phyloP scores from a whole-genome alignment of 768 basidiomycete species.

The Rickenella mellea region DNA sequence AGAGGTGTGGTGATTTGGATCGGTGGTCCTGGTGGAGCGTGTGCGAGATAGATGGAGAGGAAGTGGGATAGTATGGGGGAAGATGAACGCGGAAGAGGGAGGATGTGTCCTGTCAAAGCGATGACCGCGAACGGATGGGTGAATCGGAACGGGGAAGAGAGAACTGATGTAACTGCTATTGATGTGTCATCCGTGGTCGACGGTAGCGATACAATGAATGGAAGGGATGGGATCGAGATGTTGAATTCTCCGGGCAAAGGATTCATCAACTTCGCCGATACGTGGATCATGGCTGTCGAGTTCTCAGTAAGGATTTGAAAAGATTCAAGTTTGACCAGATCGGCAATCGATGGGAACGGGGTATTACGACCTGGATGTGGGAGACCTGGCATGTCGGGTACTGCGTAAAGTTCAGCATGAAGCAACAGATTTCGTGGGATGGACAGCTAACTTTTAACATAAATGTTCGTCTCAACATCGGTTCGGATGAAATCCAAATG shows the following conservation, averaged over 20 bases:
- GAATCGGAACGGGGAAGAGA: slow-evolving; percentile 45
- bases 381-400: slow-evolving; percentile 56
- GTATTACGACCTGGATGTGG: slow-evolving; percentile 43
- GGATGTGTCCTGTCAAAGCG: slow-evolving; percentile 42
- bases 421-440: not conserved
- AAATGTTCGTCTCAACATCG: slow-evolving; percentile 37
- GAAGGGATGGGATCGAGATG: slow-evolving; percentile 45
- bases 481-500: slow-evolving; percentile 28
- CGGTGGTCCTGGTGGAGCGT: slow-evolving; percentile 38
- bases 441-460: slow-evolving; percentile 45
- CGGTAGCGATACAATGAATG: slow-evolving; percentile 53
- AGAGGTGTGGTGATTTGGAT: slow-evolving; percentile 50
- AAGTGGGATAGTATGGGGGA: slow-evolving; percentile 45
- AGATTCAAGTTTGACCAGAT: slow-evolving; percentile 50
- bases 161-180: slow-evolving; percentile 5
- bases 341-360: slow-evolving; percentile 46
- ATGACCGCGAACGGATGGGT: slow-evolving; percentile 64
- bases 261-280: slow-evolving; percentile 48
- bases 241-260: slow-evolving; percentile 42
- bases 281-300: slow-evolving; percentile 23
- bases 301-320: slow-evolving; percentile 35
- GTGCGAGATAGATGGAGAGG: slow-evolving; percentile 56
- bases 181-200: slow-evolving; percentile 6
- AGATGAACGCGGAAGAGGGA: slow-evolving; percentile 36
- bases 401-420: slow-evolving; percentile 24